Conservation (phyloP, 2,329 filamentous ascomycete genomes). For the Fusarium anthophilum region DNA sequence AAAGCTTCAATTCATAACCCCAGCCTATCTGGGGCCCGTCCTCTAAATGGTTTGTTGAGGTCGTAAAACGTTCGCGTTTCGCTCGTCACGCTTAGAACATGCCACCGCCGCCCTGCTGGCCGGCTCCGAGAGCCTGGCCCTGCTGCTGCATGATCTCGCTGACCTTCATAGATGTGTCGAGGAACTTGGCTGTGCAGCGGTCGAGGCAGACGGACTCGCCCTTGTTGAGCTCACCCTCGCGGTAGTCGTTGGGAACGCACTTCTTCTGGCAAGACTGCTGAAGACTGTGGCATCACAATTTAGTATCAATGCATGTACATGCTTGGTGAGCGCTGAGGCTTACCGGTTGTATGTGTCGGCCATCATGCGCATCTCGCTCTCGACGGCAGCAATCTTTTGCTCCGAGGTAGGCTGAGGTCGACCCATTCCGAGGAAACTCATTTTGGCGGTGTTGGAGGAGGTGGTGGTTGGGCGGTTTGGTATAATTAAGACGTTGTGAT, state of each 20-base stretch:
- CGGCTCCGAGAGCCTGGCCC: constrained; percentile 71
- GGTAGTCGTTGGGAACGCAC: constrained; percentile 92
- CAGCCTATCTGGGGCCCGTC: background rate
- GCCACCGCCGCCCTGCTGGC: constrained; percentile 46
- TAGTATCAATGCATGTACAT: background rate
- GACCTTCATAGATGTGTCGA: constrained; percentile 98
- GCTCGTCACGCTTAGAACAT: constrained; percentile 40
- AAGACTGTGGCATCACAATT: constrained; percentile 63
- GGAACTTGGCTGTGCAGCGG: constrained; percentile 97
- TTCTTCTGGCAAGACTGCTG: constrained; percentile 91
- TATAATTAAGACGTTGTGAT: background rate
- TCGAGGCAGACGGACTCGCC: constrained; percentile 98
- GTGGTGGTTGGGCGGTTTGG: background rate
- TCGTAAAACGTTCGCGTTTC: background rate
- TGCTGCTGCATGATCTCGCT: constrained; percentile 96
- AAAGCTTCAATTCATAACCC: constrained; percentile 1
- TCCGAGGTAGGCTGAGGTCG: constrained; percentile 88
- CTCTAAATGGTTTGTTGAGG: background rate
- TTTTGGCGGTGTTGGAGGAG: constrained; percentile 41
- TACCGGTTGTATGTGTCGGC: constrained; percentile 99
- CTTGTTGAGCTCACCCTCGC: constrained; percentile 97
- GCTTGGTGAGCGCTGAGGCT: background rate
- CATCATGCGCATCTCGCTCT: constrained; percentile 97
- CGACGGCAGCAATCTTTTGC: constrained; percentile 96
- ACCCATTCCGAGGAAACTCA: constrained; percentile 61